Evolutionary conservation across 2,329 filamentous ascomycete genomes (phyloP).

Genomic region (Colletotrichum magnum): DNA sequence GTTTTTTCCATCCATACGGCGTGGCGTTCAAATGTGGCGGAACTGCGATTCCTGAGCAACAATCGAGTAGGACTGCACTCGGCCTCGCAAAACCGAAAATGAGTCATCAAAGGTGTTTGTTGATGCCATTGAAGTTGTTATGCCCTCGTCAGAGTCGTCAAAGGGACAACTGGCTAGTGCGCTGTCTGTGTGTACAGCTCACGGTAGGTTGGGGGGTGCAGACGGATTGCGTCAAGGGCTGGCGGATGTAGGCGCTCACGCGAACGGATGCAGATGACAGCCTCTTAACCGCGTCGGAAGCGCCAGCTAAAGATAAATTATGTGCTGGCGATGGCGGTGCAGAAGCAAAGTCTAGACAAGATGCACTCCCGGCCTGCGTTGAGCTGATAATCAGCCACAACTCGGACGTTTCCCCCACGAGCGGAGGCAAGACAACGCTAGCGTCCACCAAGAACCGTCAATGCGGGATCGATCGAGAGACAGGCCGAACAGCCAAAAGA

Average conservation of each 20-base stretch:
- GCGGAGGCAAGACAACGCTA: slow-evolving; percentile 14
- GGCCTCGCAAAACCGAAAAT: neutral
- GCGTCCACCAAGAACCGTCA: slow-evolving; percentile 16
- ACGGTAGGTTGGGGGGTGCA: neutral
- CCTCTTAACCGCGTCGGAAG: neutral
- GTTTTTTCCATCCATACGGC: too few relatives aligned
- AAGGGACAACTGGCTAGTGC: slow-evolving; percentile 10
- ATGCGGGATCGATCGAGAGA: slow-evolving; percentile 12
- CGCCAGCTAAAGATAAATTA: neutral
- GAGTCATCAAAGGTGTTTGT: slow-evolving; percentile 3
- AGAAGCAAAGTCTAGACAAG: neutral
- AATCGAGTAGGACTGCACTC: neutral
- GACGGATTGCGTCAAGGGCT: slow-evolving; percentile 33
- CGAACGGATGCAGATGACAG: slow-evolving; percentile 27
- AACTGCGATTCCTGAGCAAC: too few relatives aligned
- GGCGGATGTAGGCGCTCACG: neutral
- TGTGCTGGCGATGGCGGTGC: slow-evolving; percentile 1
- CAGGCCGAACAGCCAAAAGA: neutral
- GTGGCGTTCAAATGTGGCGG: too few relatives aligned
- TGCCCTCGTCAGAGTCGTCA: too few relatives aligned
- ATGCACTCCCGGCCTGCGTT: slow-evolving; percentile 15
- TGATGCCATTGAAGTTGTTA: neutral
- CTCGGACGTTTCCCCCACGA: slow-evolving; percentile 9
- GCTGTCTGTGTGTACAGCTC: slow-evolving; percentile 6
- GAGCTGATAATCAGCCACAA: neutral